Base-by-base conservation (phyloP, 2,329 filamentous ascomycete species). In the Geosmithia morbida region DNA sequence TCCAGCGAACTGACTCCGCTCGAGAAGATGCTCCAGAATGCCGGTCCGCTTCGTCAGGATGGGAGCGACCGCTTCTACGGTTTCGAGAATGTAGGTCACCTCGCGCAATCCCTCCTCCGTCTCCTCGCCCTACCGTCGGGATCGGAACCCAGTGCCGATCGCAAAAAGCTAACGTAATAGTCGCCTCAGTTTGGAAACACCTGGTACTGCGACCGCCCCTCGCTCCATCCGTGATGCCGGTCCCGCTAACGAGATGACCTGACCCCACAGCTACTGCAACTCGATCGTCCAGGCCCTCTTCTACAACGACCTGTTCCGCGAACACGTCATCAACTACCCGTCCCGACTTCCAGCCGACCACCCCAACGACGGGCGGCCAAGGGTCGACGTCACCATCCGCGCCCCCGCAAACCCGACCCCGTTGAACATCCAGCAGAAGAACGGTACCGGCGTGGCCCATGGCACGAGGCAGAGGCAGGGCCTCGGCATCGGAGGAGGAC, bases 11-110 rank as follows among this genome's bases (percentile, higher is more conserved):
- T 74, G 47, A 82, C 78, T 2, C 78, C 79, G 2, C 56, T 83
- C 49, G 75, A 81, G 57, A 81, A 87, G 70, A 84, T 94, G 73
- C 74, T 98, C 30, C 76, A 81, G 56, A 83, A 87, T 64, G 81
- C 86, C 50, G 89, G 88, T 3, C 81, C 89, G 2, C 68, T 94
- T 54, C 81, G 87, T 58, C 72, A 76, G 55, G 89, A 97, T 66
- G 92, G 92, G 47, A 95, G 86, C 61, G 92, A 97, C 69, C 94
- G 95, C 69, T 98, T 95, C 70, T 97, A 94, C 67, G 92, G 92
- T 16, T 83, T 97, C 63, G 92, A 98, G 67, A 98, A 98, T 68
- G 90, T 97, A 74, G 67, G 86, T 72, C 48, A 51, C 47, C 43
- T 16, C 43, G 52, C 51, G 43, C 44, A 48, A 39, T 37, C 13